Percentiles rank a stretch among this genome's conserved stretches.
These are phyloP conservation scores for Aureobasidium mangrovei DNA, from an alignment of 2,329 filamentous ascomycete species.

Conservation along the genomic window DNA sequence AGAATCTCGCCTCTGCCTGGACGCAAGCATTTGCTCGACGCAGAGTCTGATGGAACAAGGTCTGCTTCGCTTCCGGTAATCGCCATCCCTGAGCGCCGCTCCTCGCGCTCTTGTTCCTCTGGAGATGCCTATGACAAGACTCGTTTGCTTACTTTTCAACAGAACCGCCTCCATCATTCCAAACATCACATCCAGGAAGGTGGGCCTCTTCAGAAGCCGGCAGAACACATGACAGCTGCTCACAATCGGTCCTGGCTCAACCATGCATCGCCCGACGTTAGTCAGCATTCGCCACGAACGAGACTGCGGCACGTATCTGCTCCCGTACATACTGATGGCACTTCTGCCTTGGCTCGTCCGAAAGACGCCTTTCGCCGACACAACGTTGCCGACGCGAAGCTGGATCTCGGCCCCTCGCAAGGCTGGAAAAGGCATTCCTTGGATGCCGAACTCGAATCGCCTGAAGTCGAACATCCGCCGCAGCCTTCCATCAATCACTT, in stretches of 20 bases:
- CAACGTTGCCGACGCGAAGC: background rate
- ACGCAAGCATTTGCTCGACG: conserved; percentile 24
- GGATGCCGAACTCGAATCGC: conserved; percentile 14
- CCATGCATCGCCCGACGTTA: background rate
- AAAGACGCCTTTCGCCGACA: background rate
- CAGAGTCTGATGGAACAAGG: conserved; percentile 19
- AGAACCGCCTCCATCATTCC: conserved; percentile 2
- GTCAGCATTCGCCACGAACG: background rate
- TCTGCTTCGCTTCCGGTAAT: conserved; percentile 14
- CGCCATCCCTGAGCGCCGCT: conserved; percentile 11
- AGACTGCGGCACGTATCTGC: conserved; percentile 13
- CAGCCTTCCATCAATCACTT: background rate
- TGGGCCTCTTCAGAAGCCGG: background rate
- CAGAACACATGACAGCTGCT: background rate
- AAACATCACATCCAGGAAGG: background rate
- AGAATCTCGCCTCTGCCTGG: conserved; percentile 43
- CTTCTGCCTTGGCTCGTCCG: background rate
- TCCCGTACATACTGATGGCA: background rate
- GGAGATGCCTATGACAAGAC: background rate
- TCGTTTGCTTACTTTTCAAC: conserved; percentile 2
- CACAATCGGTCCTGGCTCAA: conserved; percentile 3
- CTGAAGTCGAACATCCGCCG: conserved; percentile 7
- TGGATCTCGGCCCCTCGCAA: background rate
- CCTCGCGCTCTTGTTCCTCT: background rate
- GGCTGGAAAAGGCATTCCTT: conserved; percentile 12